Conservation (phyloP, 2,329 filamentous ascomycete species). For the Bipolaris sorokiniana region DNA sequence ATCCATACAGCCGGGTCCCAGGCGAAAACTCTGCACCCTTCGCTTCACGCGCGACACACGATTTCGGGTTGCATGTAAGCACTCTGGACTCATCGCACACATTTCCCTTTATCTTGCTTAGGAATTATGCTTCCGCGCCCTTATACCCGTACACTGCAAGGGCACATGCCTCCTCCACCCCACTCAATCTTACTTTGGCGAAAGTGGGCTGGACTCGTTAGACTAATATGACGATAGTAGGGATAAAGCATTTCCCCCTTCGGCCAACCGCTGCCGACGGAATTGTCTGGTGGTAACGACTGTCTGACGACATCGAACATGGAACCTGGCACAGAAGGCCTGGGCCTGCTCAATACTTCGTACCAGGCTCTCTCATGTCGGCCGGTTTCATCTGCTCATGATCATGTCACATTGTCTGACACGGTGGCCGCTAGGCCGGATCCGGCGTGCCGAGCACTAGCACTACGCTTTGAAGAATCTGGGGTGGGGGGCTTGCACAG, state of each 20-base stretch:
- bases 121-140: neutral
- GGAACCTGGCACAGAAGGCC: constrained; percentile 6
- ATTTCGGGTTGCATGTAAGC: constrained; percentile 25
- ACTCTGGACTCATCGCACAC: constrained; percentile 11
- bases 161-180: constrained; percentile 6
- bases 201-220: constrained; percentile 4
- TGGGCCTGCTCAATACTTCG: neutral
- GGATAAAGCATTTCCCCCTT: neutral
- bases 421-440: neutral
- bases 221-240: constrained; percentile 4
- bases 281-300: neutral
- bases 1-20: constrained; percentile 32
- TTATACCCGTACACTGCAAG: constrained; percentile 19
- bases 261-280: neutral
- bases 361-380: constrained; percentile 1
- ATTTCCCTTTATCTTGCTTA: constrained; percentile 6
- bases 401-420: constrained; percentile 14
- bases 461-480: neutral
- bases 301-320: constrained; percentile 14
- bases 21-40: constrained; percentile 27
- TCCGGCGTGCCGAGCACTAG: neutral
- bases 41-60: constrained; percentile 29
- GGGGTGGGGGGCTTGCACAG: constrained; percentile 2
- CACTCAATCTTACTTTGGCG: neutral
- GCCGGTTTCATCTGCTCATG: constrained; percentile 5